These are phyloP conservation scores for Aspergillus chevalieri DNA, from an alignment of 2,329 filamentous ascomycete genomes.

Conservation along the genomic window DNA sequence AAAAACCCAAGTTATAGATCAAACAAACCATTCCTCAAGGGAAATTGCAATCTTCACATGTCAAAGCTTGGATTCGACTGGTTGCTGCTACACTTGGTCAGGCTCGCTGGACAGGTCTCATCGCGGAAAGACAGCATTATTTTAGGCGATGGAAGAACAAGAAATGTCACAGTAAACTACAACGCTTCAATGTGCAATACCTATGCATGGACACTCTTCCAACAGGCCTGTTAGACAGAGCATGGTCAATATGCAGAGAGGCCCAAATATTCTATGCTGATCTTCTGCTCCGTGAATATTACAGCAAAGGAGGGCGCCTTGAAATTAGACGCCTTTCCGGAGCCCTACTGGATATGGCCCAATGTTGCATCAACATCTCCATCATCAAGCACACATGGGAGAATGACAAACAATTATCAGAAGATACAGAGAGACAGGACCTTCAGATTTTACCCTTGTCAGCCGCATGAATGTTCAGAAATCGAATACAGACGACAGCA, in stretches of 20 bases:
- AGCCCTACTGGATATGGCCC: constrained; percentile 23
- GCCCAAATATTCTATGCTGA: constrained; percentile 2
- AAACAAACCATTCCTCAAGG: background rate
- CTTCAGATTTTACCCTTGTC: background rate
- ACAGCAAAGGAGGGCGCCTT: constrained; percentile 11
- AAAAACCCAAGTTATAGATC: background rate
- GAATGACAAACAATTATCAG: background rate
- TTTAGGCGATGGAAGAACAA: background rate
- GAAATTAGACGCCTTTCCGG: constrained; percentile 33
- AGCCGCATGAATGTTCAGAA: background rate
- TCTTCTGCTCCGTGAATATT: constrained; percentile 6
- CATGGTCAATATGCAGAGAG: background rate
- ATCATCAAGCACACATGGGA: constrained; percentile 21
- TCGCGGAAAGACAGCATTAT: background rate
- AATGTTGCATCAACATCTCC: constrained; percentile 38
- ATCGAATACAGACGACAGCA: background rate
- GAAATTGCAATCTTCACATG: background rate
- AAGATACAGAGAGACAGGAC: background rate
- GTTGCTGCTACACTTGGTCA: background rate
- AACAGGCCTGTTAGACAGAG: background rate
- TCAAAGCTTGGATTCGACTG: background rate
- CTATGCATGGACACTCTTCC: background rate
- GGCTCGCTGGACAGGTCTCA: background rate
- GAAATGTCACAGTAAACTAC: background rate
- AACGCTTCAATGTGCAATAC: background rate